phyloP scores from a whole-genome alignment of 2,329 filamentous ascomycete genomes.

The Fusarium sp. region DNA sequence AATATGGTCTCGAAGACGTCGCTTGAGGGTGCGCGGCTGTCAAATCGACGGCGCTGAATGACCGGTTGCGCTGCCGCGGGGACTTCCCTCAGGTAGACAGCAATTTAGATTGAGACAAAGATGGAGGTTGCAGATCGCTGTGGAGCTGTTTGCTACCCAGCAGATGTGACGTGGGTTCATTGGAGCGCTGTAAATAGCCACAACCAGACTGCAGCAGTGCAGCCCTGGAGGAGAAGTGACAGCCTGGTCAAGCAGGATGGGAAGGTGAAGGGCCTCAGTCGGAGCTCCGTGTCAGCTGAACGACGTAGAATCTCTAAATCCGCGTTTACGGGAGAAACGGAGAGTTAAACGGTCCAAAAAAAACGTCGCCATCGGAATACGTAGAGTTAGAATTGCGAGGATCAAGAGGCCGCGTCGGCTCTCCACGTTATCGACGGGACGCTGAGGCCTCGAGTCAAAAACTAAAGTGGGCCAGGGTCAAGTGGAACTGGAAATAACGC shows the following conservation, averaged over 20 bases:
- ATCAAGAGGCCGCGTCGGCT: conserved; percentile 40
- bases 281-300: neutral
- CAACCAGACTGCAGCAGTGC: neutral
- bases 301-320: neutral
- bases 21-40: neutral
- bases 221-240: neutral
- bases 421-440: conserved; percentile 17
- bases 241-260: neutral
- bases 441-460: conserved; percentile 18
- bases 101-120: conserved; percentile 5
- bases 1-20: conserved; percentile 4
- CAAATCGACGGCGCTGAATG: neutral
- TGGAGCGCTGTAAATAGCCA: conserved; percentile 1
- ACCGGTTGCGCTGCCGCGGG: neutral
- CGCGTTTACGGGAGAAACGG: conserved; percentile 10
- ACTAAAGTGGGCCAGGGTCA: conserved; percentile 17
- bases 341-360: conserved; percentile 29
- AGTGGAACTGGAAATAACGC: conserved; percentile 33
- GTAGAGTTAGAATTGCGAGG: conserved; percentile 38
- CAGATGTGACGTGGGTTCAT: conserved; percentile 1
- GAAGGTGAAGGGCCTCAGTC: neutral
- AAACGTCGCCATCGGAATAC: conserved; percentile 30
- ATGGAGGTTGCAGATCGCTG: conserved; percentile 30
- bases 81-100: conserved; percentile 15
- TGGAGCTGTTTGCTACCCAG: conserved; percentile 17